These are phyloP conservation scores for Diutina rugosa DNA, from an alignment of 1,139 yeast species.

Conservation along the genomic window DNA sequence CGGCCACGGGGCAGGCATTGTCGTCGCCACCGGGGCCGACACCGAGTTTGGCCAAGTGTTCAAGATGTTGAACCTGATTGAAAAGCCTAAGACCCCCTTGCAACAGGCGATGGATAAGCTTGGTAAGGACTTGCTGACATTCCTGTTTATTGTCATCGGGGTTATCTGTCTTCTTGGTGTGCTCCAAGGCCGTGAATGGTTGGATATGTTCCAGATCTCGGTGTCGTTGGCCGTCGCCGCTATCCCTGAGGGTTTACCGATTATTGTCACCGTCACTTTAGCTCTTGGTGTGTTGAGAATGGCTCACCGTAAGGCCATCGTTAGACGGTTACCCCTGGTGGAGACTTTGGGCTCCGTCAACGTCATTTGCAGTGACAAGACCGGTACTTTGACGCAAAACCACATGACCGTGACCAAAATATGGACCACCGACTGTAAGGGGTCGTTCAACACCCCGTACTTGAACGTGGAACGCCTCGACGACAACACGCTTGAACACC, in stretches of 20 bases:
- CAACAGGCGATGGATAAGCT: constrained; percentile 90
- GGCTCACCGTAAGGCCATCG: constrained; percentile 90
- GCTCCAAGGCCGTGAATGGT: constrained; percentile 82
- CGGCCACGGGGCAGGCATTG: constrained; percentile 87
- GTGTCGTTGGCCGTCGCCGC: constrained; percentile 97
- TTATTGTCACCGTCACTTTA: constrained; percentile 89
- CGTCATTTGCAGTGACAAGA: constrained; percentile 89
- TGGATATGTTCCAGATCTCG: constrained; percentile 94
- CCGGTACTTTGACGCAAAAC: constrained; percentile 90
- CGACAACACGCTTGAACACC: constrained; percentile 25
- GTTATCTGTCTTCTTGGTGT: constrained; percentile 78
- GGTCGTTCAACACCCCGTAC: constrained; percentile 32
- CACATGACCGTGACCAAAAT: constrained; percentile 84
- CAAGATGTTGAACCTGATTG: constrained; percentile 87
- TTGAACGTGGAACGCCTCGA: constrained; percentile 36
- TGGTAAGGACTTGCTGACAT: constrained; percentile 75
- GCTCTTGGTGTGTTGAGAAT: constrained; percentile 91
- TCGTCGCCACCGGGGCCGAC: constrained; percentile 75
- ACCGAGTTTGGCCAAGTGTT: constrained; percentile 86
- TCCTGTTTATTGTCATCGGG: constrained; percentile 79
- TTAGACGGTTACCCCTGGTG: constrained; percentile 84
- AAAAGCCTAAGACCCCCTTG: constrained; percentile 91
- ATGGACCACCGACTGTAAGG: constrained; percentile 68
- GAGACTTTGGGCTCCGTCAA: constrained; percentile 94
- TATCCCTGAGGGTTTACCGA: constrained; percentile 94